Base-by-base conservation (phyloP, 345 rosid genomes). In the Hibiscus trionum region DNA sequence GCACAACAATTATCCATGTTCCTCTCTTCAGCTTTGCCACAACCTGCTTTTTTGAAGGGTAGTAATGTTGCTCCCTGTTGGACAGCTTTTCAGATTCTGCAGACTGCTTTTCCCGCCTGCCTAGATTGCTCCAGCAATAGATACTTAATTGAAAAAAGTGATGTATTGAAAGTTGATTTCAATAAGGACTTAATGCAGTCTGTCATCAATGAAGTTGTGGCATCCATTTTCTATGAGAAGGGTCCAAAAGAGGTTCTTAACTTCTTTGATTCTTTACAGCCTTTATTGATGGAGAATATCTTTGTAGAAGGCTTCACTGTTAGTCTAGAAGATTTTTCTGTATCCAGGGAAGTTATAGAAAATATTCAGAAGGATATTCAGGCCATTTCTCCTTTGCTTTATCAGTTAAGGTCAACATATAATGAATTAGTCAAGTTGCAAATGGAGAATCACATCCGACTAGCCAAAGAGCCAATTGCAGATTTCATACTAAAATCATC, bases 1-100 rank as follows among this genome's bases (percentile, higher is more conserved):
- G 87, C 87, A 17, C 93, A 90, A 71, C 96, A 90, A 68, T 77
- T 92, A 66, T 90, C 93, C 1, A 91, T 90, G 96, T 87, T 83
- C 77, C 83, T 85, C 47, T 82, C 89, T 7, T 79, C 70, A 7
- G 72, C 86, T 66, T 82, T 94, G 83, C 93, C 95, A 14, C 81
- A 59, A 21, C 97, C 97, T 68, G 88, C 97, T 64, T 31, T 94
- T 21, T 66, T 71, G 70, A 90, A 84, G 87, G 82, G 84, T 76
- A 62, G 58, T 44, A 50, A 31, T 39, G 79, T 67, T 63, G 81
- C 85, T 69, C 85, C 87, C 7, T 33, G 63, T 62, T 90, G 96
- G 97, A 92, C 97, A 52, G 93, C 82, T 49, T 80, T 78, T 16
- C 99, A 95, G 75, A 83, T 95, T 46, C 39, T 95, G 11, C 96